Base-by-base conservation (phyloP, 306 rosid genomes). In the Purshia tridentata region DNA sequence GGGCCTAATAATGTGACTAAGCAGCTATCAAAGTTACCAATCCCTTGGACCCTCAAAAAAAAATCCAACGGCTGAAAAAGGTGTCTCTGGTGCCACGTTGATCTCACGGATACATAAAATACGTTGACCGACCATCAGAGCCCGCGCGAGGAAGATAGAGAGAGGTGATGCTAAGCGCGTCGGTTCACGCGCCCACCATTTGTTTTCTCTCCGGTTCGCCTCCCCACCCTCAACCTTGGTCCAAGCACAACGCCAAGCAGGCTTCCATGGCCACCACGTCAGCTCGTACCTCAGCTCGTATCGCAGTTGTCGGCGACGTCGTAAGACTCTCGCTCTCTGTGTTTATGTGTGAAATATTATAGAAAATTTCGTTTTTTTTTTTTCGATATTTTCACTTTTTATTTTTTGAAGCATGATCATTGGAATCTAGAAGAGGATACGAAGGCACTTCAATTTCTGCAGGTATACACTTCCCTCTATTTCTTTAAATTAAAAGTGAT, bases 351-450 rank as follows among this genome's bases (percentile, higher is more conserved):
- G 50, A 59, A 9, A 16, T 74, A 35, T 37, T 19, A 9, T 4
- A 3, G 11, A 9, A 10, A 65, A 9, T 29, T 80, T 73, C n/a
- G 12, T 22, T 2, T 6, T 10, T 18, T 54, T 35, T 23, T 7
- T 62, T 46, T 9, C 56, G 13, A 9, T 55, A 16, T 63, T 48
- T 44, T 23, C n/a, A 12, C 19, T 41, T 75, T 18, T 54, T 55
- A 35, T 3, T 1, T 49, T n/a, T 64, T 63, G 70, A 82, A 93
- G 97, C 97, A 93, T 75, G 88, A 90, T 70, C 69, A 53, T 63
- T 93, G 98, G 98, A 78, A 86, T 89, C 61, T 86, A n/a, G 86
- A 81, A 78, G 91, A 86, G 68, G 98, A 93, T 82, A 64, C 92
- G 0, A 85, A 81, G 50, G 98, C 98, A 50, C 98, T 93, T 73